These are phyloP conservation scores for Candida chauliodis DNA, from an alignment of 805 yeast species.

Conservation along the genomic window DNA sequence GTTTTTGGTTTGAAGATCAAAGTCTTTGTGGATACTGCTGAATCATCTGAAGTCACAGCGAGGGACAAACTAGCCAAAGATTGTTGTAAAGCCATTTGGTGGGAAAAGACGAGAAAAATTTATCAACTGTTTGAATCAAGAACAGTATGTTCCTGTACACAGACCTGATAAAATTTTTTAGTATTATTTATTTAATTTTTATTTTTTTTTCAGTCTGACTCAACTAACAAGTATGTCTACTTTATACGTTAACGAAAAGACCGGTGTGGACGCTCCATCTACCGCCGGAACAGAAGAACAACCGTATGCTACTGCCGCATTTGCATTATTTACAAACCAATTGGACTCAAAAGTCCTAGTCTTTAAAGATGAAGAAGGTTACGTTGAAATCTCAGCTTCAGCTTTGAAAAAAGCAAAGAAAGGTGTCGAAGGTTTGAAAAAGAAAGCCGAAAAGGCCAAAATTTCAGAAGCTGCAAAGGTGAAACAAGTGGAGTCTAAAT, in stretches of 20 bases:
- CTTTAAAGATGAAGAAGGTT: constrained; percentile 61
- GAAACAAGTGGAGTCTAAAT: constrained; percentile 63
- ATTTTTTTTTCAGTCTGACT: constrained; percentile 2
- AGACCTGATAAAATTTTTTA: too few species aligned
- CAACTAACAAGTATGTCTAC: constrained; percentile 34
- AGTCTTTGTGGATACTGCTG: constrained; percentile 59
- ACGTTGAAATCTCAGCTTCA: constrained; percentile 77
- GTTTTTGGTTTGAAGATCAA: constrained; percentile 90
- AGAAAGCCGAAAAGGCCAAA: constrained; percentile 68
- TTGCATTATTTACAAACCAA: constrained; percentile 55
- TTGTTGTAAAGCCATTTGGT: constrained; percentile 63
- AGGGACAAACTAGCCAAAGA: constrained; percentile 65
- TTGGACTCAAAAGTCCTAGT: constrained; percentile 53
- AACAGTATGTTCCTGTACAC: too few species aligned
- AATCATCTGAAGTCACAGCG: constrained; percentile 38
- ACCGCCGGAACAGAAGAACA: constrained; percentile 60
- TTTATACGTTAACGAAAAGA: constrained; percentile 68
- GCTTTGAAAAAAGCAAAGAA: constrained; percentile 95
- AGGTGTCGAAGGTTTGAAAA: constrained; percentile 88
- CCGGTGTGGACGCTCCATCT: constrained; percentile 62
- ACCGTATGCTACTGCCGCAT: constrained; percentile 84
- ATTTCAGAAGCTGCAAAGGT: constrained; percentile 53
- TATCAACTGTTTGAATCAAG: too few species aligned
- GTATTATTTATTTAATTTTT: too few species aligned
- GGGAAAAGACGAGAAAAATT: too few species aligned